phyloP scores from a whole-genome alignment of 345 rosid genomes.

The Euclidium syriacum region DNA sequence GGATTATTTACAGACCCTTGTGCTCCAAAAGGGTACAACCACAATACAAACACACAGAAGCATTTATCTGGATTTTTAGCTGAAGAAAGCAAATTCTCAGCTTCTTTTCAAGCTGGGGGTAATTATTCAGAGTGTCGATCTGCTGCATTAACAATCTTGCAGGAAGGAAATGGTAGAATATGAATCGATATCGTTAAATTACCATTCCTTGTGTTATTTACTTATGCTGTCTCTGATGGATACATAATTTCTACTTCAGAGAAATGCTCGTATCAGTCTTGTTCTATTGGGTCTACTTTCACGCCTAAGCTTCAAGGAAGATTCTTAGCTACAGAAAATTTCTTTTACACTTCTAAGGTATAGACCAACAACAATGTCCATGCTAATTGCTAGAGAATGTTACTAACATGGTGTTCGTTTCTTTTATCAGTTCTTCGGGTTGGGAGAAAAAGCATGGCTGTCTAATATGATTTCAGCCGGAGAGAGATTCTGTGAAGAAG shows the following conservation, averaged over 20 bases:
- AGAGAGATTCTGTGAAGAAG: slow-evolving; percentile 71
- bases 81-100: slow-evolving; percentile 33
- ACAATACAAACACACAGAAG: slow-evolving; percentile 31
- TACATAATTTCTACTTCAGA: slow-evolving; percentile 36
- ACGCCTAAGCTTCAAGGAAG: slow-evolving; percentile 80
- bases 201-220: background rate
- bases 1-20: slow-evolving; percentile 62
- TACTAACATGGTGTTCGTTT: slow-evolving; percentile 3
- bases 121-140: slow-evolving; percentile 95
- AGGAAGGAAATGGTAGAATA: slow-evolving; percentile 67
- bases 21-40: slow-evolving; percentile 72
- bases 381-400: slow-evolving; percentile 1
- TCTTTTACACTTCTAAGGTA: slow-evolving; percentile 91
- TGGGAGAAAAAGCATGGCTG: slow-evolving; percentile 49
- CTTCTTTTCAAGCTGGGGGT: slow-evolving; percentile 55
- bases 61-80: slow-evolving; percentile 45
- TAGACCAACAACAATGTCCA: background rate
- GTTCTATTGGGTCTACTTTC: slow-evolving; percentile 75
- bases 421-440: slow-evolving; percentile 63
- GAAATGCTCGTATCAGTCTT: slow-evolving; percentile 53
- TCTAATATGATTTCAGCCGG: slow-evolving; percentile 60
- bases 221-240: background rate
- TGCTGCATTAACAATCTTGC: slow-evolving; percentile 66
- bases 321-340: slow-evolving; percentile 85
- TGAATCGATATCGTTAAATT: background rate